These are phyloP conservation scores for Sambucus nigra DNA, from an alignment of 129 eudicot species.

Conservation along the genomic window DNA sequence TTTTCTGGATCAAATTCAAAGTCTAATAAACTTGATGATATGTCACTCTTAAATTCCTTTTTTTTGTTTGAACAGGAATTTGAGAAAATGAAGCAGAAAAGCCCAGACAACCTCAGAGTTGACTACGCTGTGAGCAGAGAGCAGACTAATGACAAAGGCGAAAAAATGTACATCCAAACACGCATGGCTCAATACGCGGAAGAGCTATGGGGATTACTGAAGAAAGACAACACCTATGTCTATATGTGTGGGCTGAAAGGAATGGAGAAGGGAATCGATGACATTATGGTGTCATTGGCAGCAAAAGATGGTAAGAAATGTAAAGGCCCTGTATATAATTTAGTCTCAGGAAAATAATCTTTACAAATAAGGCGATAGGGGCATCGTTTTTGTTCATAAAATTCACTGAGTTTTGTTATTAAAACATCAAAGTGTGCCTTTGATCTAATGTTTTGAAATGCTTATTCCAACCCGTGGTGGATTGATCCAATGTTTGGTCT, in stretches of 20 bases:
- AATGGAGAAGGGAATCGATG: constrained; percentile 98
- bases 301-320: constrained; percentile 70
- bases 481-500: too few species aligned
- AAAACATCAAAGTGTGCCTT: background rate
- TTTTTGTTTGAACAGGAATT: too few species aligned
- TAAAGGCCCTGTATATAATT: background rate
- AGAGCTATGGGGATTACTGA: constrained; percentile 89
- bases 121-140: constrained; percentile 98
- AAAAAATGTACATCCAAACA: constrained; percentile 97
- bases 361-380: too few species aligned
- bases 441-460: too few species aligned
- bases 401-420: background rate
- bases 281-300: constrained; percentile 83
- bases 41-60: too few species aligned
- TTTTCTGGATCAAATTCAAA: background rate
- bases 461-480: background rate
- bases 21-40: background rate
- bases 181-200: constrained; percentile 92
- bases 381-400: background rate
- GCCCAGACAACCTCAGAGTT: constrained; percentile 74
- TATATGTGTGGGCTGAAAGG: constrained; percentile 98
- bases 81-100: constrained; percentile 86
- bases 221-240: constrained; percentile 88
- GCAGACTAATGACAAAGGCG: constrained; percentile 92
- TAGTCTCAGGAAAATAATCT: too few species aligned